These are phyloP conservation scores for Escovopsis weberi DNA, from an alignment of 2,329 filamentous ascomycete genomes.

Conservation along the genomic window DNA sequence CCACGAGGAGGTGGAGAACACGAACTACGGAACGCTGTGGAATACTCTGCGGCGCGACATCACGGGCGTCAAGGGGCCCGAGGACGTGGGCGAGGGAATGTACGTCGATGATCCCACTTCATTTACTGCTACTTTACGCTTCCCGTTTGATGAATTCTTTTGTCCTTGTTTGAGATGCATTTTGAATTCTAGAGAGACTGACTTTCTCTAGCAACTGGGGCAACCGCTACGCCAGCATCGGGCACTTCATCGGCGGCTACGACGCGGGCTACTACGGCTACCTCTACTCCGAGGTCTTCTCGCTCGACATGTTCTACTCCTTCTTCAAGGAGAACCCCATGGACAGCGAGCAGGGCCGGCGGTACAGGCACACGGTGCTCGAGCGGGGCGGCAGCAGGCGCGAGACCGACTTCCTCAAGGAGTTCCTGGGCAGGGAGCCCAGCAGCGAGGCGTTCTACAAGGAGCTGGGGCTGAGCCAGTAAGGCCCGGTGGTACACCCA, in stretches of 20 bases:
- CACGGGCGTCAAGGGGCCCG: constrained; percentile 58
- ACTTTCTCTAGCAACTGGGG: constrained; percentile 45
- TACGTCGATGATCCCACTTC: constrained; percentile 19
- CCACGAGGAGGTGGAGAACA: constrained; percentile 51
- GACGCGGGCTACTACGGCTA: constrained; percentile 76
- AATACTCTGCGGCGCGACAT: constrained; percentile 61
- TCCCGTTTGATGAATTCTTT: background rate
- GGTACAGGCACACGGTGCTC: constrained; percentile 65
- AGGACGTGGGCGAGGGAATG: constrained; percentile 44
- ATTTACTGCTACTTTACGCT: background rate
- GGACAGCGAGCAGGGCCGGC: constrained; percentile 56
- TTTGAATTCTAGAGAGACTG: constrained; percentile 8
- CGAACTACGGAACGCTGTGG: constrained; percentile 54
- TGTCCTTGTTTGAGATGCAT: too few species aligned
- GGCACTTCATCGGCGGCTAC: constrained; percentile 71
- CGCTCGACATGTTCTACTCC: constrained; percentile 72
- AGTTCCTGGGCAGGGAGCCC: constrained; percentile 64
- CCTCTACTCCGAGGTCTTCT: constrained; percentile 64
- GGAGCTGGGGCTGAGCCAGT: constrained; percentile 42
- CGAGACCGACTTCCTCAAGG: constrained; percentile 65
- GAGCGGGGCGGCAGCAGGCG: constrained; percentile 66
- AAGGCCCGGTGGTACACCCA: background rate
- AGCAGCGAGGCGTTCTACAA: constrained; percentile 68
- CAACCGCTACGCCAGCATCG: constrained; percentile 66
- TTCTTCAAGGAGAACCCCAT: constrained; percentile 69